Percentiles rank a stretch among this genome's conserved stretches.
Conservation (phyloP, 2,329 filamentous ascomycete genomes). For the Trichoderma hamatum region DNA sequence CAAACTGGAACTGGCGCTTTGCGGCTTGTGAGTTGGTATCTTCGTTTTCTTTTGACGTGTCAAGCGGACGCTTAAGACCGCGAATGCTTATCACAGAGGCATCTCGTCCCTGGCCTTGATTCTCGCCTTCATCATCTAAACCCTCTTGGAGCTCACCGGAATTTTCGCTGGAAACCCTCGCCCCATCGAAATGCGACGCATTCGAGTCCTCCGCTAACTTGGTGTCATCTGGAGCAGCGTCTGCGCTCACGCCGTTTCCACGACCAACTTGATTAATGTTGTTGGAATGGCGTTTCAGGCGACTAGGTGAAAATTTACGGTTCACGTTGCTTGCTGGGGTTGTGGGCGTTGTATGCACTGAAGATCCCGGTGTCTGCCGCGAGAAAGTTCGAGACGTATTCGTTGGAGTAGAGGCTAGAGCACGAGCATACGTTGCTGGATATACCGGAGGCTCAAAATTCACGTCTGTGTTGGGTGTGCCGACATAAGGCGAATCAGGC, state of each 20-base stretch:
- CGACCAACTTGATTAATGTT: not conserved
- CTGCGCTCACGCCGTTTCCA: slow-evolving; percentile 6
- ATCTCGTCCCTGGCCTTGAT: slow-evolving; percentile 8
- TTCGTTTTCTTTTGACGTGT: slow-evolving; percentile 21
- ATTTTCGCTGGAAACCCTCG: not conserved
- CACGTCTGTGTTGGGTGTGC: slow-evolving; percentile 35
- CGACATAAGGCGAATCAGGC: slow-evolving; percentile 56
- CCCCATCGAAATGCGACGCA: not conserved
- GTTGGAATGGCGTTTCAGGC: slow-evolving; percentile 4
- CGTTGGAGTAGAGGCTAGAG: not conserved
- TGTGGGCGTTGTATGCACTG: not conserved
- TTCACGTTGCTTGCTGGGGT: not conserved
- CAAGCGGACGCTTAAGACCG: slow-evolving; percentile 42
- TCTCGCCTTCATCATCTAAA: slow-evolving; percentile 25
- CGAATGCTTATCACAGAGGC: slow-evolving; percentile 31
- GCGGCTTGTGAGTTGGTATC: slow-evolving; percentile 16
- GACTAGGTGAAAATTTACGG: not conserved
- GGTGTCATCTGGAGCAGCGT: slow-evolving; percentile 14
- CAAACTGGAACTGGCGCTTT: slow-evolving; percentile 32
- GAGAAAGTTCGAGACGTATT: not conserved
- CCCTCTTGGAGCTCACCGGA: not conserved
- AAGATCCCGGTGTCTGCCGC: not conserved
- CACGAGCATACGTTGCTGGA: slow-evolving; percentile 9
- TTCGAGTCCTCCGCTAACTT: not conserved
- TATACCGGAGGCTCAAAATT: slow-evolving; percentile 30